These are phyloP conservation scores for Arthrinium phaeospermum DNA, from an alignment of 2,329 filamentous ascomycete species.

Conservation along the genomic window DNA sequence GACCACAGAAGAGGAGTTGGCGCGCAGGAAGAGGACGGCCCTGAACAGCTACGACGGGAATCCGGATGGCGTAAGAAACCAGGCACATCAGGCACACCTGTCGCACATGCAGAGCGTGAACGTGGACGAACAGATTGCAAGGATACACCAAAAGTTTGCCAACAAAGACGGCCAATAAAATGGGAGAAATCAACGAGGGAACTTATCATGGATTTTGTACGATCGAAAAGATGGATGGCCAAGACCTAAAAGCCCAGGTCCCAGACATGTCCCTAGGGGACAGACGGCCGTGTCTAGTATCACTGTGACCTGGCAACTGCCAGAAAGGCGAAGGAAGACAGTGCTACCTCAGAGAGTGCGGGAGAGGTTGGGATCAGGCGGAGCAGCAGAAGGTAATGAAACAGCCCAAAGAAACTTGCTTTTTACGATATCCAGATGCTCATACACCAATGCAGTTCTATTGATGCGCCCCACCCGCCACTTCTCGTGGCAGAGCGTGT, in stretches of 20 bases:
- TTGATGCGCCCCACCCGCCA: neutral
- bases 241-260: neutral
- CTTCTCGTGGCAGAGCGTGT: neutral
- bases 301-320: neutral
- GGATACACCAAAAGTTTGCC: conserved; percentile 61
- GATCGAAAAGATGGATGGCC: neutral
- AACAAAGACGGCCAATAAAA: conserved; percentile 35
- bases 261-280: neutral
- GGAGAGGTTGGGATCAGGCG: neutral
- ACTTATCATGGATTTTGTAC: conserved; percentile 6
- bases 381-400: conserved; percentile 14
- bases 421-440: conserved; percentile 31
- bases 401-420: conserved; percentile 29
- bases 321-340: neutral
- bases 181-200: neutral
- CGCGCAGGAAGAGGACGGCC: conserved; percentile 78
- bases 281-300: neutral
- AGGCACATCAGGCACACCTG: conserved; percentile 39
- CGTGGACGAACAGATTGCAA: conserved; percentile 83
- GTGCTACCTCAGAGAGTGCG: neutral
- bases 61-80: conserved; percentile 51
- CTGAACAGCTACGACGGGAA: conserved; percentile 69
- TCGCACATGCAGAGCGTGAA: conserved; percentile 72
- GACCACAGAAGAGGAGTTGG: conserved; percentile 74
- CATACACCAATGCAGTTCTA: conserved; percentile 34